Evolutionary conservation across 768 basidiomycete genomes (phyloP), one percentile per base, ranked within the genome.

Genomic region (Saitozyma sp.): DNA sequence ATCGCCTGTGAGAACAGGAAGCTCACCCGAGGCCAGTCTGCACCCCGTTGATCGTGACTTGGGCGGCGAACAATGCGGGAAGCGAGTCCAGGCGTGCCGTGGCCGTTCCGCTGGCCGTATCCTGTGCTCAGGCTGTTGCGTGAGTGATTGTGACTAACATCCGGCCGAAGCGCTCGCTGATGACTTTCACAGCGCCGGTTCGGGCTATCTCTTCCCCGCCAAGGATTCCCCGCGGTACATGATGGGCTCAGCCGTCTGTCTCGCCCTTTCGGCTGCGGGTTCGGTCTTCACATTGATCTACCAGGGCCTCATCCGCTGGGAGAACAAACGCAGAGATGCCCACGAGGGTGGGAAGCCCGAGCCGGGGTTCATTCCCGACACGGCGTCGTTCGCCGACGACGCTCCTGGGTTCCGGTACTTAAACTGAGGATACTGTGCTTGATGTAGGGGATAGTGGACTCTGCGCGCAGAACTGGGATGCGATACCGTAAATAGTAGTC

Each of bases 191-290:
- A 65, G 63, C 8, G 55, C 53, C 43, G 64, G 64, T 4, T 65
- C 64, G n/a, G 64, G 64, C 7, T 65, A 65, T 45, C 49, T 65
- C 9, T 65, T 65, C 60, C 64, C 64, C 0, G 54, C 64, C n/a
- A 61, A 29, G 10, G 60, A 68, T 40, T 40, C 46, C 7, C 67
- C 67, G 14, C 59, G 59, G 46, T 68, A 68, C 43, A 61, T 56
- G 38, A 58, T 43, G 40, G 67, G 67, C 16, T 62, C 67, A 8
- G 60, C 67, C 29, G 50, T 63, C 42, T 62, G 60, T 46, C 53
- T 65, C 14, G 59, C 65, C 17, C 46, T 67, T 6, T 55, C 61
- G 11, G 40, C 43, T 43, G 62, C 57, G 14, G 62, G 62, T 8
- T 50, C 57, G 11, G 42, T 53, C 37, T 58, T 63, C 40, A 63